Percentiles rank a stretch among this genome's conserved stretches.
Evolutionary conservation across 1,284 basidiomycete genomes (phyloP).

Genomic region (Ganoderma lucidum): DNA sequence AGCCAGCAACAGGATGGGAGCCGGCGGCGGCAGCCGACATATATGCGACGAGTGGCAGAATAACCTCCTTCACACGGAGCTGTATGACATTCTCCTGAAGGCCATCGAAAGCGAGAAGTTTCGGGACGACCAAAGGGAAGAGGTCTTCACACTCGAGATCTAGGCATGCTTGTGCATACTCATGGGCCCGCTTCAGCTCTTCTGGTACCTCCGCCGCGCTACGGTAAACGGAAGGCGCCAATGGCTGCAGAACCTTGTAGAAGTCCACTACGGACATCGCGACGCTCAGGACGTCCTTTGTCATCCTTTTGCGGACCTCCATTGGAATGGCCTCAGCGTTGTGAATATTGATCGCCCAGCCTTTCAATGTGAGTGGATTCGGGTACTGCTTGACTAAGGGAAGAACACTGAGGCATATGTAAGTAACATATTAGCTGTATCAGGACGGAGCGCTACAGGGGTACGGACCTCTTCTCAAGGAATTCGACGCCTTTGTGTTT

Average conservation of each 20-base stretch:
- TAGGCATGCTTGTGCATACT: neutral
- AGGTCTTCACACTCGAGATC: neutral
- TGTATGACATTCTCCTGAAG: neutral
- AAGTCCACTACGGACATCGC: slow-evolving; percentile 14
- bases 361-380: neutral
- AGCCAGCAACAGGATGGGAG: neutral
- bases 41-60: slow-evolving; percentile 13
- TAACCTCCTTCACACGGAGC: slow-evolving; percentile 12
- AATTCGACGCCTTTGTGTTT: slow-evolving; percentile 12
- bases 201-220: neutral
- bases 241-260: neutral
- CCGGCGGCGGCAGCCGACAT: neutral
- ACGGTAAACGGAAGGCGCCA: neutral
- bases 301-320: slow-evolving; percentile 4
- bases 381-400: slow-evolving; percentile 12
- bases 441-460: neutral
- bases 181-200: slow-evolving; percentile 1
- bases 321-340: neutral
- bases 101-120: slow-evolving; percentile 3
- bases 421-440: neutral
- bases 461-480: slow-evolving; percentile 6
- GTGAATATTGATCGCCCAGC: neutral
- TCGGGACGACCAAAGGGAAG: neutral
- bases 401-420: slow-evolving; percentile 3
- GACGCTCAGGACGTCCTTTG: slow-evolving; percentile 10